Evolutionary conservation across 495 filamentous ascomycete species (phyloP).

Genomic region (Parathielavia hyrcaniae): DNA sequence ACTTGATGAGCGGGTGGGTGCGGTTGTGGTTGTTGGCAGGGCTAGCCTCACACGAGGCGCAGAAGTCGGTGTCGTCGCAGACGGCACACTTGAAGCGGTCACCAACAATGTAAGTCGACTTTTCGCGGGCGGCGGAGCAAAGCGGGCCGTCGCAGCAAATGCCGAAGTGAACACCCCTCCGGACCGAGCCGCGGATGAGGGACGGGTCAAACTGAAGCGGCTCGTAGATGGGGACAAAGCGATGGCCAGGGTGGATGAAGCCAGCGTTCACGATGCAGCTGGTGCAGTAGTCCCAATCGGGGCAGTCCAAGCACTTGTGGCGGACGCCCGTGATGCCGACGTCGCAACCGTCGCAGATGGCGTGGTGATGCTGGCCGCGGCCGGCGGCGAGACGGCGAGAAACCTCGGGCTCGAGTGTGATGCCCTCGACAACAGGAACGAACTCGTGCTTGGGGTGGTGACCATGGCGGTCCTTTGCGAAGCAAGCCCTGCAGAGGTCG

Average conservation of each 20-base stretch:
- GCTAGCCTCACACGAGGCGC: slow-evolving; percentile 83
- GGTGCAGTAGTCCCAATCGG: slow-evolving; percentile 96
- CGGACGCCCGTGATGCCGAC: slow-evolving; percentile 82
- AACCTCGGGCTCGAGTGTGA: slow-evolving; percentile 50
- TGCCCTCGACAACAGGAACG: slow-evolving; percentile 52
- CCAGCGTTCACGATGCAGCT: slow-evolving; percentile 60
- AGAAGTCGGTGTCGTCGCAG: slow-evolving; percentile 95
- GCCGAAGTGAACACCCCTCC: slow-evolving; percentile 58
- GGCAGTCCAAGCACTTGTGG: slow-evolving; percentile 95
- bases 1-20: slow-evolving; percentile 93
- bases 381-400: slow-evolving; percentile 67
- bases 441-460: slow-evolving; percentile 91
- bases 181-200: slow-evolving; percentile 30
- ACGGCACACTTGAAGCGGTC: slow-evolving; percentile 96
- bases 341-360: slow-evolving; percentile 93
- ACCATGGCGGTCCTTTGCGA: slow-evolving; percentile 69
- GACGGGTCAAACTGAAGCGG: slow-evolving; percentile 53
- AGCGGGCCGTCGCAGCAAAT: slow-evolving; percentile 95
- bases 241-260: slow-evolving; percentile 71
- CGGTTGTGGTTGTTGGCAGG: slow-evolving; percentile 81
- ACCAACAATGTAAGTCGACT: slow-evolving; percentile 67
- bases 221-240: slow-evolving; percentile 85
- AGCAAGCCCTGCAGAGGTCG: slow-evolving; percentile 83
- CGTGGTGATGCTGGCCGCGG: slow-evolving; percentile 72
- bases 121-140: slow-evolving; percentile 55